Percentiles rank a stretch among this genome's conserved stretches.
Conservation (phyloP, 176 grass and related monocot genomes). For the Lolium perenne region DNA sequence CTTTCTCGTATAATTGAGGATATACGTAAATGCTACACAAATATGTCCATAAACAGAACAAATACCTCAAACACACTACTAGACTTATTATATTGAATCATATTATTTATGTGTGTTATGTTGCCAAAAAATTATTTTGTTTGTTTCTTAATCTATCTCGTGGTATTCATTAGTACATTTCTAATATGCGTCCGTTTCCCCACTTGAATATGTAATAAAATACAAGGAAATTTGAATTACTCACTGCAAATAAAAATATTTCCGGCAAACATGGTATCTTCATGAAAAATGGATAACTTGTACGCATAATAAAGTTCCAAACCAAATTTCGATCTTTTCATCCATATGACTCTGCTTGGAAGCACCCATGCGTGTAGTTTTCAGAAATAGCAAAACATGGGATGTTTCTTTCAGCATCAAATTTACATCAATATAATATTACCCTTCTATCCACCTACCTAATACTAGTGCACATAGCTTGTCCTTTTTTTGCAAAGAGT, state of each 20-base stretch:
- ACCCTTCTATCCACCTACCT: too few species aligned
- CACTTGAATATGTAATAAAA: background rate
- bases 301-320: background rate
- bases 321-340: background rate
- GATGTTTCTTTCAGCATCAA: too few species aligned
- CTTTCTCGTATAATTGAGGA: background rate
- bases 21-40: too few species aligned
- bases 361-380: too few species aligned
- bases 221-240: background rate
- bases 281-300: background rate
- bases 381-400: too few species aligned
- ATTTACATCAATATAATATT: too few species aligned
- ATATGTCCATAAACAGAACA: background rate
- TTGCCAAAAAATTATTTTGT: background rate
- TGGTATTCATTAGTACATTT: background rate
- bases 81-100: background rate
- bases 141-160: background rate
- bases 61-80: background rate
- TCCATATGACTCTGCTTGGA: too few species aligned
- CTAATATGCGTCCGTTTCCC: background rate
- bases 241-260: background rate
- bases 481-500: too few species aligned
- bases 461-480: too few species aligned
- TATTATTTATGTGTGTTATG: background rate
- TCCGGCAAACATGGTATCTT: background rate